Base-by-base conservation (phyloP, 2,329 filamentous ascomycete species). In the Cytospora paraplurivora region DNA sequence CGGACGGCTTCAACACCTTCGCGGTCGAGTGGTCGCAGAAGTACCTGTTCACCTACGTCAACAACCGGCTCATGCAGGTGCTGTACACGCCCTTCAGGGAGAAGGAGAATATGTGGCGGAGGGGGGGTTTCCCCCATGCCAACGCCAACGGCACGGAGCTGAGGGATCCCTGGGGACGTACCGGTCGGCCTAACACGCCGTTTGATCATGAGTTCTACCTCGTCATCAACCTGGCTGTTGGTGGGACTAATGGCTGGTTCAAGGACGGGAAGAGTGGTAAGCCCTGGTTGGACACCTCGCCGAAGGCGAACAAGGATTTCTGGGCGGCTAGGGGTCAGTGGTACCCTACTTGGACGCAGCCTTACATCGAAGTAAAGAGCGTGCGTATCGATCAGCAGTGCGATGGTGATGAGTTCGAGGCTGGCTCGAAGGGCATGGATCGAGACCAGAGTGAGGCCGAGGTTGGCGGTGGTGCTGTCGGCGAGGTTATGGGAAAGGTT, bases 11-110 rank as follows among this genome's bases (percentile, higher is more conserved):
- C 78, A 90, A 96, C 78, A 92, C 85, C 0, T 96, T 88, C 71
- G 92, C 92, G 15, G 76, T 96, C 2, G 92, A 96, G 76, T 96
- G 92, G 92, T 92, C 87, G 58, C 85, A 94, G 70, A 94, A 93
- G 75, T 95, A 96, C 75, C 79, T 95, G 65, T 96, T 94, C 79
- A 93, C 90, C 32, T 96, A 93, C 73, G 83, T 96, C 78, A 89
- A 95, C 81, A 89, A 85, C 53, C 88, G 90, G 13, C 84, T 96
- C 21, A 80, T 93, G 34, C 91, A 94, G 74, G 90, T 94, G 58
- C 82, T 92, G 66, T 96, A 93, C 79, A 88, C 85, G 69, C 90
- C 88, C 74, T 93, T 93, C 71, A 79, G 88, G 69, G 73, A 84
- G 69, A 82, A 85, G 69, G 73, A 84, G 69, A 81, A 85, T 11